These are phyloP conservation scores for Capronia americana DNA, from an alignment of 2,329 filamentous ascomycete genomes.

Conservation along the genomic window DNA sequence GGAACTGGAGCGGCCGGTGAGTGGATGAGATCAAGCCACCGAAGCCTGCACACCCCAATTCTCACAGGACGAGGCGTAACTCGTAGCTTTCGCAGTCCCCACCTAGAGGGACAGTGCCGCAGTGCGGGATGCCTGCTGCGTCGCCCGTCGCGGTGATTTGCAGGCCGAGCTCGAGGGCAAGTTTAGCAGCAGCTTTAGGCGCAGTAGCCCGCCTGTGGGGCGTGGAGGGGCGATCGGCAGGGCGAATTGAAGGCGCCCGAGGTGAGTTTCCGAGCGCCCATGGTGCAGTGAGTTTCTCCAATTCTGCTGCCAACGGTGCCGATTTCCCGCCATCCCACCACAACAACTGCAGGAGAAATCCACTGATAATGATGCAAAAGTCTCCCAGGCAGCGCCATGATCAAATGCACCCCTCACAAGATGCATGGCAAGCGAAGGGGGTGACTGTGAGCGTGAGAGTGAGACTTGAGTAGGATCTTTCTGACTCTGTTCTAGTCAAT, in stretches of 20 bases:
- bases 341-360: constrained; percentile 14
- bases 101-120: constrained; percentile 7
- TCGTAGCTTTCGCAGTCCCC: constrained; percentile 24
- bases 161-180: constrained; percentile 2
- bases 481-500: not conserved
- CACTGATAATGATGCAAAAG: not conserved
- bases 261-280: constrained; percentile 5
- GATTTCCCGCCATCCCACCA: constrained; percentile 29
- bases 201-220: constrained; percentile 17
- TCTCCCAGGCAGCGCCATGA: not conserved
- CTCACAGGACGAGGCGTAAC: constrained; percentile 27
- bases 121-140: constrained; percentile 29
- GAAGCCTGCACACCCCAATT: not conserved
- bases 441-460: constrained; percentile 1
- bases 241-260: constrained; percentile 21
- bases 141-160: constrained; percentile 22
- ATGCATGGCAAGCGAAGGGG: constrained; percentile 8
- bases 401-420: constrained; percentile 17
- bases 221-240: constrained; percentile 22
- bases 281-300: not conserved
- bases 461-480: not conserved
- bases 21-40: constrained; percentile 19
- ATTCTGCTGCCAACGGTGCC: constrained; percentile 25
- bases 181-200: constrained; percentile 19
- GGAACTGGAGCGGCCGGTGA: constrained; percentile 16